Evolutionary conservation across 2,329 filamentous ascomycete genomes (phyloP).

Genomic region (Arthrobotrys pseudoclavata): DNA sequence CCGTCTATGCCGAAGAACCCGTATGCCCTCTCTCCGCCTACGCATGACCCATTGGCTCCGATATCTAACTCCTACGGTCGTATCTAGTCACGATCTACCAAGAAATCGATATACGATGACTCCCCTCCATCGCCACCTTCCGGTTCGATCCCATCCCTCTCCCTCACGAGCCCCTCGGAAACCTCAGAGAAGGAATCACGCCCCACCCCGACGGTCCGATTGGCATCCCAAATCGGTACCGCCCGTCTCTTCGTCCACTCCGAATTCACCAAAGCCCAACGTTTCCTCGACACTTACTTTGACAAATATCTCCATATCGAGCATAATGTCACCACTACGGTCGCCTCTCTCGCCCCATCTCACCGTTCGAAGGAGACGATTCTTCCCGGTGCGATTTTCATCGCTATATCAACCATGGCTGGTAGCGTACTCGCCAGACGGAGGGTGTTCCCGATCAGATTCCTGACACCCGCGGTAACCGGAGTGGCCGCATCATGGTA

Average conservation of each 20-base stretch:
- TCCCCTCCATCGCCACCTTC: conserved; percentile 64
- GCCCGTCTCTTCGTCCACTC: conserved; percentile 84
- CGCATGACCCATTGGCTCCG: conserved; percentile 4
- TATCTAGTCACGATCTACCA: conserved; percentile 66
- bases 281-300: conserved; percentile 84
- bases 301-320: conserved; percentile 86
- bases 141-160: conserved; percentile 52
- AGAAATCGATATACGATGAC: conserved; percentile 85
- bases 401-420: conserved; percentile 93
- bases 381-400: conserved; percentile 90
- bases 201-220: conserved; percentile 88
- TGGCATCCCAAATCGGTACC: conserved; percentile 84
- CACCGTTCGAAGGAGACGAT: conserved; percentile 88
- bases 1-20: conserved; percentile 56
- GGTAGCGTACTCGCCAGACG: conserved; percentile 91
- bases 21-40: conserved; percentile 26
- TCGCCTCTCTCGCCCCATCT: conserved; percentile 88
- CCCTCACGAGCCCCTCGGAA: conserved; percentile 32
- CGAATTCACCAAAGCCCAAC: conserved; percentile 80
- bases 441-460: conserved; percentile 84
- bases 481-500: conserved; percentile 86
- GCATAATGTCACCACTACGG: conserved; percentile 87
- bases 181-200: conserved; percentile 64
- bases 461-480: conserved; percentile 80
- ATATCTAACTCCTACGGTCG: conserved; percentile 11